Evolutionary conservation across 495 filamentous ascomycete genomes (phyloP).

Genomic region (Daldinia loculata): DNA sequence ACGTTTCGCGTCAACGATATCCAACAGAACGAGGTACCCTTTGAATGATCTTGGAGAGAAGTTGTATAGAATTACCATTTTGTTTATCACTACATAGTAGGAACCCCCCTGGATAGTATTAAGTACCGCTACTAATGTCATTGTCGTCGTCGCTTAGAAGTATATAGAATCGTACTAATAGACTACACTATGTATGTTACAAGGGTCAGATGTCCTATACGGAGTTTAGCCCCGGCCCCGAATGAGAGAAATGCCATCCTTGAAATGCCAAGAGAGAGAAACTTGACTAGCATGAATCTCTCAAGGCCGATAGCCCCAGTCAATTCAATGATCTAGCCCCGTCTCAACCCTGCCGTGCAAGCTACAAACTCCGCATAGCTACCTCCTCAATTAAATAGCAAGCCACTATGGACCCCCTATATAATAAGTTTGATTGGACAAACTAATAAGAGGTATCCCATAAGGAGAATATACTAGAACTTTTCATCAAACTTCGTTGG

Average conservation of each 20-base stretch:
- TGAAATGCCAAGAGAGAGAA: not conserved
- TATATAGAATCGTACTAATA: not conserved
- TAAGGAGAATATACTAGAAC: not conserved
- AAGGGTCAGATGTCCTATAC: not conserved
- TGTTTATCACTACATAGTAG: no score
- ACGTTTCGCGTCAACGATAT: conserved; percentile 40
- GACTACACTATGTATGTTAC: not conserved
- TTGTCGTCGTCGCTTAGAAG: not conserved
- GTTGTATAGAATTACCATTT: not conserved
- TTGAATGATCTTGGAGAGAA: not conserved
- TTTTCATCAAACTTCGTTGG: not conserved
- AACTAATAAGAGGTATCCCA: not conserved
- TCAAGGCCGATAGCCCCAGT: not conserved
- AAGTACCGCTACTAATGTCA: not conserved
- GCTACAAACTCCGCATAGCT: not conserved
- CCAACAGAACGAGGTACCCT: conserved; percentile 30
- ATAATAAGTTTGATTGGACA: not conserved
- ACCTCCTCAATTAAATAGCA: not conserved
- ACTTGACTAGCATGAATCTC: not conserved
- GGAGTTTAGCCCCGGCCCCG: not conserved
- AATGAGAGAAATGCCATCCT: not conserved
- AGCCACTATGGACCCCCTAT: not conserved
- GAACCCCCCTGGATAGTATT: not conserved
- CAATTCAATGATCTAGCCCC: not conserved
- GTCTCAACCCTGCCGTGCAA: not conserved